These are phyloP conservation scores for Ilyonectria sp. DNA, from an alignment of 2,329 filamentous ascomycete species.

Conservation along the genomic window DNA sequence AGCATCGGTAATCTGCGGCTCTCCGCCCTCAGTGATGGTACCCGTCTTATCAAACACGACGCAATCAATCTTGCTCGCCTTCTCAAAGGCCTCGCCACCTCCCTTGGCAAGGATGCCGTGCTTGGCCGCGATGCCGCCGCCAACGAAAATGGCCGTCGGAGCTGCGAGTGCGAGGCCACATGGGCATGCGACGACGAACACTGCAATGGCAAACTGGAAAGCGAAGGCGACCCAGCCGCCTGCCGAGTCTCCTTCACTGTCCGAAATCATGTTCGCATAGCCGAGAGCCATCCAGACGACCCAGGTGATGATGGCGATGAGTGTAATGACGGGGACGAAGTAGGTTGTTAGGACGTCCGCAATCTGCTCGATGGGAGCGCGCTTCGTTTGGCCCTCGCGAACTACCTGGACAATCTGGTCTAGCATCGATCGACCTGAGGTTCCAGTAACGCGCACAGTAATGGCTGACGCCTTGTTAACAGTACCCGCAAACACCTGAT, in stretches of 20 bases:
- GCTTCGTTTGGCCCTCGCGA: slow-evolving; percentile 82
- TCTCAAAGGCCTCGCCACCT: slow-evolving; percentile 88
- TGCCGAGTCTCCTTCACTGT: slow-evolving; percentile 67
- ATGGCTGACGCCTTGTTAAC: slow-evolving; percentile 79
- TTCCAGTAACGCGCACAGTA: slow-evolving; percentile 74
- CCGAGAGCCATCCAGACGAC: slow-evolving; percentile 79
- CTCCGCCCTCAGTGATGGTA: slow-evolving; percentile 81
- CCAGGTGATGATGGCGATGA: slow-evolving; percentile 81
- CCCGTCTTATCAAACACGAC: slow-evolving; percentile 94
- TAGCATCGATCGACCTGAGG: slow-evolving; percentile 80
- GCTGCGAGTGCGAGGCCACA: slow-evolving; percentile 89
- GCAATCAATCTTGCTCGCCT: slow-evolving; percentile 82
- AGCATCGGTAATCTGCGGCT: slow-evolving; percentile 77
- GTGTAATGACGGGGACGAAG: slow-evolving; percentile 81
- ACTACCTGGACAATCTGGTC: slow-evolving; percentile 85
- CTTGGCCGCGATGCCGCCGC: slow-evolving; percentile 83
- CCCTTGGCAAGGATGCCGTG: slow-evolving; percentile 87
- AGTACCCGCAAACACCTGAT: slow-evolving; percentile 80
- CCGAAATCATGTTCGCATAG: slow-evolving; percentile 69
- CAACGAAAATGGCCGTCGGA: slow-evolving; percentile 88
- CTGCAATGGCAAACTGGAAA: slow-evolving; percentile 86
- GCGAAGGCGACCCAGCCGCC: slow-evolving; percentile 82
- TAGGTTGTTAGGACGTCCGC: slow-evolving; percentile 82
- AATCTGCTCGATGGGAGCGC: slow-evolving; percentile 82
- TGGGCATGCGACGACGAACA: slow-evolving; percentile 90